Conservation (phyloP, 2,329 filamentous ascomycete species). For the Penicillium sclerotiorum region DNA sequence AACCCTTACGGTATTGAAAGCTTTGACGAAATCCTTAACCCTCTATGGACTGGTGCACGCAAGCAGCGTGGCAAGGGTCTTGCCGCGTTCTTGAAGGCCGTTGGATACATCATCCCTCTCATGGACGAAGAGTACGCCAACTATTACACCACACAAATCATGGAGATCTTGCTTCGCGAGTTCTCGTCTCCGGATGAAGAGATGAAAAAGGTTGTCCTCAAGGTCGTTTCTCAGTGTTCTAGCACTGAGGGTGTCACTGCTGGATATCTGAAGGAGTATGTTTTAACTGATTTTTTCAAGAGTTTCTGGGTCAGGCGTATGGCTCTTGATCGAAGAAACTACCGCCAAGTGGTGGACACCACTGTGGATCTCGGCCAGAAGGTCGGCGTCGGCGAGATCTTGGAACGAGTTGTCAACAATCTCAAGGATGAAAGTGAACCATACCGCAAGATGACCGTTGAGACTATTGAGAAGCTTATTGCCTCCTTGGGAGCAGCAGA, state of each 20-base stretch:
- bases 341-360: slow-evolving; percentile 95
- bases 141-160: slow-evolving; percentile 97
- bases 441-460: slow-evolving; percentile 98
- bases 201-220: slow-evolving; percentile 99
- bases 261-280: slow-evolving; percentile 91
- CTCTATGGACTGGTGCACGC: slow-evolving; percentile 91
- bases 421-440: slow-evolving; percentile 97
- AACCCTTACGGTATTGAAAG: slow-evolving; percentile 99
- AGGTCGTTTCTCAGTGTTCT: slow-evolving; percentile 94
- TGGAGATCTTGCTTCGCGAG: slow-evolving; percentile 95
- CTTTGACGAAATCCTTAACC: slow-evolving; percentile 96
- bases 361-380: slow-evolving; percentile 97
- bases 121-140: slow-evolving; percentile 99
- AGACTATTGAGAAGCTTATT: slow-evolving; percentile 96
- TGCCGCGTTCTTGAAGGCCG: slow-evolving; percentile 93
- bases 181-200: slow-evolving; percentile 97
- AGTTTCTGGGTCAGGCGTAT: slow-evolving; percentile 97
- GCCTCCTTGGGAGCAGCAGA: slow-evolving; percentile 91
- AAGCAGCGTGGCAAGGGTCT: slow-evolving; percentile 97
- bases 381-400: slow-evolving; percentile 93
- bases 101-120: slow-evolving; percentile 95
- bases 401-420: slow-evolving; percentile 90
- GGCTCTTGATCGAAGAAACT: slow-evolving; percentile 97
- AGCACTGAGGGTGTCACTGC: slow-evolving; percentile 93
- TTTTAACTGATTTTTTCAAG: slow-evolving; percentile 96